These are phyloP conservation scores for Leishmania guyanensis DNA, from an alignment of 208 protist genomes.

Conservation along the genomic window DNA sequence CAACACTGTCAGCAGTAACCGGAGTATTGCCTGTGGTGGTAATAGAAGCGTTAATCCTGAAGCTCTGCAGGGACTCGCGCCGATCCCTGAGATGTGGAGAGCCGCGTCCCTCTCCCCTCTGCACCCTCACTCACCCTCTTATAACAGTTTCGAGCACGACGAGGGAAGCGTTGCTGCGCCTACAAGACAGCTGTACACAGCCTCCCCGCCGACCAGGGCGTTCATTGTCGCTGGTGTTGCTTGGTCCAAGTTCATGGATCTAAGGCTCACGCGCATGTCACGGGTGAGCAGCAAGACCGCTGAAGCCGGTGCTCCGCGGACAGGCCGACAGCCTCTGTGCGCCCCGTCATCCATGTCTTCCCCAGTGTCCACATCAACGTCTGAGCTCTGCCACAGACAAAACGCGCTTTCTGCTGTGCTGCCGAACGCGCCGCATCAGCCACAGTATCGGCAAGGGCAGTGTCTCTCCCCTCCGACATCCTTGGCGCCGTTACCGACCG, in stretches of 20 bases:
- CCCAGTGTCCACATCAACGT: not conserved
- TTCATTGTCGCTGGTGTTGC: not conserved
- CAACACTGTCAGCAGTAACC: not conserved
- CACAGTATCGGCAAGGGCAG: not conserved
- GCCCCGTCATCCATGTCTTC: not conserved
- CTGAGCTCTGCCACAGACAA: not conserved
- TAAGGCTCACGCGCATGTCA: not conserved
- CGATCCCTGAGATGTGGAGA: not conserved
- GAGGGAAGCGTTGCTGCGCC: not conserved
- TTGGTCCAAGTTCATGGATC: not conserved
- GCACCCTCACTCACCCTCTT: not conserved
- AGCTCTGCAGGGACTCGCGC: not conserved
- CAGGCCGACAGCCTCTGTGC: not conserved
- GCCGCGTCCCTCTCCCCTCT: not conserved
- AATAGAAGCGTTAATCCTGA: not conserved
- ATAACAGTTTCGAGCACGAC: not conserved
- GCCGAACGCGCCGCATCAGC: not conserved
- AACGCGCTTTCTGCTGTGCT: not conserved
- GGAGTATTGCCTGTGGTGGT: not conserved
- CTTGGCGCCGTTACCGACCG: not conserved
- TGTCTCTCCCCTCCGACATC: not conserved
- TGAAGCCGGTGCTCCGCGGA: not conserved
- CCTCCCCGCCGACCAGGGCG: not conserved
- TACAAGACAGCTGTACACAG: not conserved
- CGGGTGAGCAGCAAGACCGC: not conserved